These are phyloP conservation scores for Lagenidium giganteum DNA, from an alignment of 352 stramenopile genomes.

Conservation along the genomic window DNA sequence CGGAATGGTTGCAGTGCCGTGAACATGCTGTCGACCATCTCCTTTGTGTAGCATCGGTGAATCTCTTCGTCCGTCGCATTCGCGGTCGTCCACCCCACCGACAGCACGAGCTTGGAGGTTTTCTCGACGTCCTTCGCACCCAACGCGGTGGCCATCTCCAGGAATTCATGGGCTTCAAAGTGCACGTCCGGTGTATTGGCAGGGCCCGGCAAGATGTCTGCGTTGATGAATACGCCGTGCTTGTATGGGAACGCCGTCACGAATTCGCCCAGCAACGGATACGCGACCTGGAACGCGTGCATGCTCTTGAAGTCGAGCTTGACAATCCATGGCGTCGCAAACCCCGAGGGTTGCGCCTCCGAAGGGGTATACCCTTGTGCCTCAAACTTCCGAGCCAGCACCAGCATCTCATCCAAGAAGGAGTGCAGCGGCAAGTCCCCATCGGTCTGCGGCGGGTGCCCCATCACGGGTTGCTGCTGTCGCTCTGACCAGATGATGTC, in stretches of 20 bases:
- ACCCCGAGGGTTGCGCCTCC: background rate
- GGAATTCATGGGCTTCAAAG: conserved; percentile 44
- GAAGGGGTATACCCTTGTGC: background rate
- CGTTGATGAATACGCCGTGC: conserved; percentile 59
- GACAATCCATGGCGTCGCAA: conserved; percentile 47
- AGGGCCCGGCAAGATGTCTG: conserved; percentile 56
- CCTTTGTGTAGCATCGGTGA: conserved; percentile 35
- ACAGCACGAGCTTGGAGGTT: conserved; percentile 62
- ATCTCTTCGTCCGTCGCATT: conserved; percentile 50
- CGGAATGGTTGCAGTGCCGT: conserved; percentile 31
- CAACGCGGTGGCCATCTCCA: conserved; percentile 31
- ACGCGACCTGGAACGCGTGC: conserved; percentile 32
- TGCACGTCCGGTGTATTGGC: conserved; percentile 27
- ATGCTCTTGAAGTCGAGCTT: conserved; percentile 74
- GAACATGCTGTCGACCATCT: conserved; percentile 63
- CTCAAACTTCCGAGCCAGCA: no score
- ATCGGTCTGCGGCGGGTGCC: conserved; percentile 51
- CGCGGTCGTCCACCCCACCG: conserved; percentile 63
- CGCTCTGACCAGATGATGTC: conserved; percentile 63
- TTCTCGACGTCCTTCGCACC: conserved; percentile 22
- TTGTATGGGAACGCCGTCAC: conserved; percentile 39
- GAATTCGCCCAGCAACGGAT: conserved; percentile 26
- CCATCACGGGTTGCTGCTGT: conserved; percentile 53
- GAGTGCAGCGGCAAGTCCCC: conserved; percentile 35
- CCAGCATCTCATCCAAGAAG: conserved; percentile 46